phyloP scores from a whole-genome alignment of 1,284 basidiomycete genomes.

The Violaceomyces palustris region DNA sequence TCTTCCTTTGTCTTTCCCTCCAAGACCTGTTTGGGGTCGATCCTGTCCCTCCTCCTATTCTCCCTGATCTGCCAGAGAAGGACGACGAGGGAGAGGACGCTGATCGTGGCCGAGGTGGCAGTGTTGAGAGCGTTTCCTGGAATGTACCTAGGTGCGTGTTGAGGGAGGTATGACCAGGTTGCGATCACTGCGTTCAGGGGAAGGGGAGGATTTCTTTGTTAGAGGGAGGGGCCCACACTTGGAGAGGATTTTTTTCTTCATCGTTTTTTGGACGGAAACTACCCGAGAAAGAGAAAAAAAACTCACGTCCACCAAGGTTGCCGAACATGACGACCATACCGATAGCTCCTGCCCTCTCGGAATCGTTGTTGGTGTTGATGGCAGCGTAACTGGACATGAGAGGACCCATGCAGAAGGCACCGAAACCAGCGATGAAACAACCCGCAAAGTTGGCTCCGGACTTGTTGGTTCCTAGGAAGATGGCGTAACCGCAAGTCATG shows the following conservation, averaged over 20 bases:
- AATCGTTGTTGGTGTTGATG: slow-evolving; percentile 47
- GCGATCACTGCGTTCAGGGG: too few species aligned
- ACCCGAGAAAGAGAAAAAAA: too few species aligned
- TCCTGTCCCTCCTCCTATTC: slow-evolving; percentile 15
- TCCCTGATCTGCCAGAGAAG: slow-evolving; percentile 21
- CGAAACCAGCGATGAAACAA: slow-evolving; percentile 43
- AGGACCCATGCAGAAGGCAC: slow-evolving; percentile 48
- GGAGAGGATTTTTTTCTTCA: too few species aligned
- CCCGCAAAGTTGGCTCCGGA: slow-evolving; percentile 40
- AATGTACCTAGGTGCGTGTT: slow-evolving; percentile 21
- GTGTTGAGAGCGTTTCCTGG: slow-evolving; percentile 31
- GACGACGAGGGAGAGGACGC: slow-evolving; percentile 5
- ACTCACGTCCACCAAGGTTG: slow-evolving; percentile 48
- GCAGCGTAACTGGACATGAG: slow-evolving; percentile 31
- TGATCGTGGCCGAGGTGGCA: slow-evolving; percentile 11
- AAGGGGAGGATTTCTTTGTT: too few species aligned
- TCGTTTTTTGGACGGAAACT: too few species aligned
- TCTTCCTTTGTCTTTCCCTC: slow-evolving; percentile 12
- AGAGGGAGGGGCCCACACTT: too few species aligned
- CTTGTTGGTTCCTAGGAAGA: slow-evolving; percentile 37
- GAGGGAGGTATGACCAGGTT: slow-evolving; percentile 41
- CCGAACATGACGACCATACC: slow-evolving; percentile 44
- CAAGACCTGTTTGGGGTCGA: slow-evolving; percentile 9
- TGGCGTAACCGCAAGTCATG: slow-evolving; percentile 49
- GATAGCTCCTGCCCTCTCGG: slow-evolving; percentile 40